Evolutionary conservation across 2,329 filamentous ascomycete species (phyloP).

Genomic region (Zymoseptoria ardabiliae): DNA sequence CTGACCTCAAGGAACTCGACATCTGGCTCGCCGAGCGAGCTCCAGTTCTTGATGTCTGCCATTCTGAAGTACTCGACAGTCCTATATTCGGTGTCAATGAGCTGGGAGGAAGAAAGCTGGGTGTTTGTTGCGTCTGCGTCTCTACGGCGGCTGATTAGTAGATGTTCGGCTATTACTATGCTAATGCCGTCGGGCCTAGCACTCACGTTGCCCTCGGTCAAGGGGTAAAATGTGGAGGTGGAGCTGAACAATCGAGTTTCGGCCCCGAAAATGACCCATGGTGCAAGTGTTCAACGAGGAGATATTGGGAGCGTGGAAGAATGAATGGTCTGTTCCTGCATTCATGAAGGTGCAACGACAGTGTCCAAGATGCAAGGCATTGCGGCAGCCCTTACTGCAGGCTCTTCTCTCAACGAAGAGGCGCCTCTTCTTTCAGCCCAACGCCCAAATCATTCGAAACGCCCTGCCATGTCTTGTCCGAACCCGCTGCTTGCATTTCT

Average conservation of each 20-base stretch:
- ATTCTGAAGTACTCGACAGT: constrained; percentile 6
- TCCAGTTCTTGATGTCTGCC: constrained; percentile 25
- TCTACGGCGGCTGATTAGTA: too few relatives aligned
- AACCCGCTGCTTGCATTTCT: constrained; percentile 34
- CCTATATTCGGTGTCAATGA: not conserved
- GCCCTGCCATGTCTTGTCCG: constrained; percentile 31
- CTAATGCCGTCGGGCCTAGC: too few relatives aligned
- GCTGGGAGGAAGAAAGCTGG: too few relatives aligned
- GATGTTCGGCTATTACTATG: too few relatives aligned
- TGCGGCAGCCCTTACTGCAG: not conserved
- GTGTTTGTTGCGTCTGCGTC: too few relatives aligned
- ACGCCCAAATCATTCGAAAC: constrained; percentile 31
- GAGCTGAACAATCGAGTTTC: too few relatives aligned
- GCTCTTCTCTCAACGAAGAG: not conserved
- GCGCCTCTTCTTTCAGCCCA: not conserved
- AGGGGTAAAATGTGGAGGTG: too few relatives aligned
- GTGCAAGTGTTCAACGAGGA: too few relatives aligned
- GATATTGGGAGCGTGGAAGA: too few relatives aligned
- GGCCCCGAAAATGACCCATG: too few relatives aligned
- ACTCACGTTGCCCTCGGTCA: too few relatives aligned
- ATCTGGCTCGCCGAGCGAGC: constrained; percentile 16
- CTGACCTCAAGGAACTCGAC: constrained; percentile 21
- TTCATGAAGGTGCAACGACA: not conserved
- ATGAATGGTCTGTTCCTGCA: too few relatives aligned
- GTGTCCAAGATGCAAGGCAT: not conserved